phyloP scores from a whole-genome alignment of 257 asterid species.

The Galeopsis tetrahit region DNA sequence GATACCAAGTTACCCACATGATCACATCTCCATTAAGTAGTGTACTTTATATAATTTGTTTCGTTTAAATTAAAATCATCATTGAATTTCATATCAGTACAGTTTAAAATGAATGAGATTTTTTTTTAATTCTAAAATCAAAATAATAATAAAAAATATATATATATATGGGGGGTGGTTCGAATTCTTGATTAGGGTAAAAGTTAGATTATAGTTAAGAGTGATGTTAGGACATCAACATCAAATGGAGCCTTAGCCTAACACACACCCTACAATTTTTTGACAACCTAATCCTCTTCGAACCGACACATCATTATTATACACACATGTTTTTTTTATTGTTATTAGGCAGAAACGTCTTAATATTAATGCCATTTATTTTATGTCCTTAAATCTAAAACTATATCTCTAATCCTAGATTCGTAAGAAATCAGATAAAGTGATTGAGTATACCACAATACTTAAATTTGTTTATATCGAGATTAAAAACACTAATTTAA shows the following conservation, averaged over 20 bases:
- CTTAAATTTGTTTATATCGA: no score
- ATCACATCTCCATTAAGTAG: no score
- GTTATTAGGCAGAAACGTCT: neutral
- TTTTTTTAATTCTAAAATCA: no score
- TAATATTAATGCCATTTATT: neutral
- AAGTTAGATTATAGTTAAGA: conserved; percentile 32
- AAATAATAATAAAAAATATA: no score
- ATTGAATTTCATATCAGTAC: no score
- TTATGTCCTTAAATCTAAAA: conserved; percentile 1
- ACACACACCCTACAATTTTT: conserved; percentile 36
- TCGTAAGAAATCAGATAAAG: neutral
- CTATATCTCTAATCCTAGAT: neutral
- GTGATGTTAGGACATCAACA: conserved; percentile 47
- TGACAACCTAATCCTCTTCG: conserved; percentile 24
- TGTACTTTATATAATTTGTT: no score
- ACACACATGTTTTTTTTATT: conserved; percentile 4
- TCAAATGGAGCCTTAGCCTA: conserved; percentile 46
- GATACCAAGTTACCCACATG: no score
- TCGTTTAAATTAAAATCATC: no score
- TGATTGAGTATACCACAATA: neutral
- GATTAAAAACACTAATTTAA: no score
- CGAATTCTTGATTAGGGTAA: conserved; percentile 36
- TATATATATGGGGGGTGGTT: no score
- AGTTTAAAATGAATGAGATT: no score
- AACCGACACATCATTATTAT: conserved; percentile 10